phyloP scores from a whole-genome alignment of 306 rosid species.

The Fragaria ananassa region DNA sequence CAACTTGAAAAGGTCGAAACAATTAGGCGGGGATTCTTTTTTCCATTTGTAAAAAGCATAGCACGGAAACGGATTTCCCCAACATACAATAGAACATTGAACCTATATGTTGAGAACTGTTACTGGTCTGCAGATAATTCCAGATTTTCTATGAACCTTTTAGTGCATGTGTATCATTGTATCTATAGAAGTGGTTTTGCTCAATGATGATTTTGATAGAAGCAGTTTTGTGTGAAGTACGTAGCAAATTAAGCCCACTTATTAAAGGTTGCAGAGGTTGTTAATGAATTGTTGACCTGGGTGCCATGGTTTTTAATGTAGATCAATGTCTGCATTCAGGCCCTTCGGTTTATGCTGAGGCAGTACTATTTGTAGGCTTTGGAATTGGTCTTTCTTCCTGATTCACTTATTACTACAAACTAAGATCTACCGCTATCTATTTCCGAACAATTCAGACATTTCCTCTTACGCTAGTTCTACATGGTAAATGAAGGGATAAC shows the following conservation, averaged over 20 bases:
- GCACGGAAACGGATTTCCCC: background rate
- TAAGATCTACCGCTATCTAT: background rate
- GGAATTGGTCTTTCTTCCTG: background rate
- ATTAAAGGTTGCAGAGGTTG: background rate
- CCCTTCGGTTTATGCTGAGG: background rate
- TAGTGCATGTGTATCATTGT: background rate
- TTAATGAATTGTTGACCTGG: background rate
- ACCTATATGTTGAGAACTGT: background rate
- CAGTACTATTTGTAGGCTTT: background rate
- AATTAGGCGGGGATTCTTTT: background rate
- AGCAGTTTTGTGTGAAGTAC: background rate
- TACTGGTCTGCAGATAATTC: background rate
- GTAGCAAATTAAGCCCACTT: background rate
- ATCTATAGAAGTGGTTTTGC: background rate
- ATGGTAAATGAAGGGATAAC: background rate
- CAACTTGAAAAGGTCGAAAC: conserved; percentile 1
- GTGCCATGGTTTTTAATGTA: background rate
- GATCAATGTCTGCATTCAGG: background rate
- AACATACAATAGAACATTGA: background rate
- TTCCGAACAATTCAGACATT: too few species aligned
- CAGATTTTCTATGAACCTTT: background rate
- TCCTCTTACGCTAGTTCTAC: background rate
- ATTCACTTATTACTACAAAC: background rate
- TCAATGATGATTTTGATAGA: background rate
- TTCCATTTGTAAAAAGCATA: background rate